Evolutionary conservation across 805 yeast genomes (phyloP), one percentile per base, ranked within the genome.

Genomic region (Saturnispora sanitii): DNA sequence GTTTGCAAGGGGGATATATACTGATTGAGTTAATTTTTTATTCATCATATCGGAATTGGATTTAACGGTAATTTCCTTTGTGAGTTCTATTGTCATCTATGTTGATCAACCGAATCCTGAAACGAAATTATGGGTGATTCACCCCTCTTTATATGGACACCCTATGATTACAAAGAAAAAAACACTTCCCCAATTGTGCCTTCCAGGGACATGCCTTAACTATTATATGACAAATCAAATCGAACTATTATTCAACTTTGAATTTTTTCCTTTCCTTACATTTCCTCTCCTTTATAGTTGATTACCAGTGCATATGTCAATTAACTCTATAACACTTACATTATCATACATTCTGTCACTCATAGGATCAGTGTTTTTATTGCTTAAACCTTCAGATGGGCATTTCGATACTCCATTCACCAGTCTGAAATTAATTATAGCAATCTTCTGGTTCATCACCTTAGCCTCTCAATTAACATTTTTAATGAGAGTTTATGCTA

Each of bases 321-420:
- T 49, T 11, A 53, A 50, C 16, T 56, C 69, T 53, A 60, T 68
- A 32, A 52, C 74, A 12, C 68, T 79, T 17, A 62, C 75, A 23
- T 54, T 71, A 13, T 70, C 87, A 6, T 72, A 75, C 53, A 65
- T 62, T 3, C 65, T 82, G 22, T 68, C 87, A 2, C 58, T 68
- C 7, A 72, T 71, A 49, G 81, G 78, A 28, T 17, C 39, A 3
- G 68, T 74, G 45, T 47, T 77, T 43, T 67, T 73, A 43, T 75
- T 75, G 55, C 66, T 76, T 28, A 67, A 76, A 41, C 65, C 71
- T 33, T 68, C 69, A 15, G 64, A 62, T 27, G 60, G 49, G 6
- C 62, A 67, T 37, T 64, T 67, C 37, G 61, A 69, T 46, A 84
- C 92, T 3, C 92, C 94, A 12, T 83, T 83, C 65, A 72, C 86